Base-by-base conservation (phyloP, 192 early-diverging fungal genomes). In the Paraglomus brasilianum region DNA sequence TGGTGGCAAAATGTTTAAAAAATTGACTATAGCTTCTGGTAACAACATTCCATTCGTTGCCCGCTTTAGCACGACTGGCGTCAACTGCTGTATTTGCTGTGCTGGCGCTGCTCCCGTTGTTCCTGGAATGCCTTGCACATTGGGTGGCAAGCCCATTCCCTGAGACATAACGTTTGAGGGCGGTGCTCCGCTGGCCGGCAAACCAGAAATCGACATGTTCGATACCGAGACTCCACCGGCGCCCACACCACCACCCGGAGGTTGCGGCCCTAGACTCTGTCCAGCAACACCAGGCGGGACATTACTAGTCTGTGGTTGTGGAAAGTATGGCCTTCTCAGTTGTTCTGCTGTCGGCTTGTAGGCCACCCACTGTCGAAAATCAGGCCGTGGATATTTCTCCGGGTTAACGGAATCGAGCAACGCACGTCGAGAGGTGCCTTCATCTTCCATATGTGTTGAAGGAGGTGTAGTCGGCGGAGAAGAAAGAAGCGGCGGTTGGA, bases 341-440 rank as follows among this genome's bases (percentile, higher is more conserved):
- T 59, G 43, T 11, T 74, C 77, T 1, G 74, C 61, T 0, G 74
- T 43, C 11, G 87, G 83, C 45, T 86, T 86, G 69, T 87, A 88
- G 6, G 77, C 49, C n/a, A 74, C 75, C 89, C 89, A 94, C 67
- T 86, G 86, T 5, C 74, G 77, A 51, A 91, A 80, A 64, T 94
- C 91, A 10, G 92, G 92, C 17, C 88, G 77, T 17, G 88, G 87
- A 74, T 87, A 91, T 66, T 81, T 62, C 49, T 90, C 89, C 21
- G 88, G 75, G 69, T 89, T 78, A 22, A 89, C 83, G 17, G 89
- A 78, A 30, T 87, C 84, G 65, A 86, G 72, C 41, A 81, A 67
- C 11, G 74, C 78, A 46, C 73, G 52, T 10, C 78, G 73, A 30
- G 74, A 65, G n/a, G 66, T 66, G 50, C 49, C 47, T 1, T 67